Evolutionary conservation across 805 yeast genomes (phyloP), one percentile per base, ranked within the genome.

Genomic region (Candida patagonica): DNA sequence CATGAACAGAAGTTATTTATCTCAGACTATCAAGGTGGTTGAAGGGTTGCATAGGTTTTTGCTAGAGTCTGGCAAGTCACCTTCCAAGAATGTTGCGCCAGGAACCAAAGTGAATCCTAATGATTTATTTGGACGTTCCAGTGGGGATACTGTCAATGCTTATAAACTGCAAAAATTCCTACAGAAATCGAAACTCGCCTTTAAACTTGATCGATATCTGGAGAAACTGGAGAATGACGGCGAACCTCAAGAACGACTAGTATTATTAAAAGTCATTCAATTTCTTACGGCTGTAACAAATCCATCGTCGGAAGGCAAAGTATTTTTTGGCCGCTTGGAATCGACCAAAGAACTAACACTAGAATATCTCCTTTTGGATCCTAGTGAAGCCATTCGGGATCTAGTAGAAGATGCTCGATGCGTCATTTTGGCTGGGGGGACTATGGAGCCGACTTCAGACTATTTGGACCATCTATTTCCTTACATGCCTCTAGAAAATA

Each of bases 391-490:
- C 2, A 85, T 88, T 54, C 65, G 68, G 40, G 78, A 77, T 2
- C 66, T 89, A 2, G 74, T 84, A 0, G 74, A 75, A 2, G 71
- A 74, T 10, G 68, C 86, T 0, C 68, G 68, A 47, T 79, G 88
- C 56, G 80, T 88, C 0, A 65, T 89, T 1, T 56, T 88, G 2
- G 92, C 95, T 1, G 97, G 97, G 26, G 97, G 97, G 10, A 88
- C 97, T 0, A 85, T 87, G 95, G 89, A 83, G 54, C 96, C 96
- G 0, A 66, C 78, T 25, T 53, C 66, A n/a, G 95, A 88, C 47
- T 82, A 78, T 54, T 59, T 70, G 5, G 64, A 74, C n/a, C 73
- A 69, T 46, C 60, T 87, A 26, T 74, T 84, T 37, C 94, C 94
- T 0, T 68, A 73, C 31, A 41, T 80, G 2, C 46, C 59, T 0